Evolutionary conservation across 129 eudicot genomes (phyloP), one percentile per base, ranked within the genome.

Genomic region (Escallonia herrerae): DNA sequence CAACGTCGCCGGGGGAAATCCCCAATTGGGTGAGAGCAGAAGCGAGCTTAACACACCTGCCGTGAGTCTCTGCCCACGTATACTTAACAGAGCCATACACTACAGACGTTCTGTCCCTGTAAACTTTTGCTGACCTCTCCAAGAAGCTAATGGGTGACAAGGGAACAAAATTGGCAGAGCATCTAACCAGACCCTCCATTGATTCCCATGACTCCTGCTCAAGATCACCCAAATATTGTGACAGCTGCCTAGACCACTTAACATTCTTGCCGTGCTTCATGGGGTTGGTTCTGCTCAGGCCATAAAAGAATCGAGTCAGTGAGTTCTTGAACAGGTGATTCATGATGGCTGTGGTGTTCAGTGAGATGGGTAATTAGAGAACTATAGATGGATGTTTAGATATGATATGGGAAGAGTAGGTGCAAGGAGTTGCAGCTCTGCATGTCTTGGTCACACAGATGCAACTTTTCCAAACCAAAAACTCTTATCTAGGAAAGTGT

Each of bases 11-110:
- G 53, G 74, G 84, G 54, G 97, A 91, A 65, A 91, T 72, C 43
- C 95, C 89, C 73, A 87, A 66, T 6, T 76, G 78, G 54, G 75
- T 7, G 33, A 91, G 73, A 75, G 95, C 83, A 70, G 97, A 84
- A 12, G 97, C 97, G 15, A 91, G 82, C 56, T 77, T 74, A 44
- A 84, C 59, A 55, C 97, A 91, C 73, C 97, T 86, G 3, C 51
- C 55, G 51, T 82, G 81, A 49, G 97, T 91, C 65, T 87, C 66
- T 65, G 72, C 80, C 97, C 97, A 91, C 2, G 90, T 91, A 76
- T 67, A 79, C 72, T 65, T 77, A 44, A 82, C 5, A 2, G 82
- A 69, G 6, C 87, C 94, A 69, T 91, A 85, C 12, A 87, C 78
- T 13, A 91, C 62, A 0, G 95, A 82, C 12, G 84, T 73, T 58